phyloP scores from a whole-genome alignment of 345 rosid genomes.

The Nasturtium officinale region DNA sequence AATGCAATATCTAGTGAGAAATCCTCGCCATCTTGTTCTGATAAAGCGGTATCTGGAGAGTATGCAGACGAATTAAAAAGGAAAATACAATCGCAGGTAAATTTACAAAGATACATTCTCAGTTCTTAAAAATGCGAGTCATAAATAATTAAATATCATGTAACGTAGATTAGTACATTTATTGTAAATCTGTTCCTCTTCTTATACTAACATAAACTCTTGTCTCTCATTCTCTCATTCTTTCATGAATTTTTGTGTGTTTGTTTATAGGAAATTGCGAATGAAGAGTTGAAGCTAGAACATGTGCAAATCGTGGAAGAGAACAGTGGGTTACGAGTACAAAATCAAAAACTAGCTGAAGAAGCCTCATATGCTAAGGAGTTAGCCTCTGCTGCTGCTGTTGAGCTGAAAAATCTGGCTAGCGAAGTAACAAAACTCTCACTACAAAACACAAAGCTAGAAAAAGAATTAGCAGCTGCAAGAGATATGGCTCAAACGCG shows the following conservation, averaged over 20 bases:
- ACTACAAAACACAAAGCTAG: slow-evolving; percentile 75
- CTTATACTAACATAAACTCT: slow-evolving; percentile 3
- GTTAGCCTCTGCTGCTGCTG: slow-evolving; percentile 98
- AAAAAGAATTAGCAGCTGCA: slow-evolving; percentile 73
- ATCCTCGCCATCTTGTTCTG: slow-evolving; percentile 48
- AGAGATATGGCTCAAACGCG: slow-evolving; percentile 73
- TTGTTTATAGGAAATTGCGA: slow-evolving; percentile 68
- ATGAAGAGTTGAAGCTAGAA: slow-evolving; percentile 79
- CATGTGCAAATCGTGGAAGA: slow-evolving; percentile 87
- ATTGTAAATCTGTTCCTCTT: not conserved
- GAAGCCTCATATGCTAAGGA: slow-evolving; percentile 98
- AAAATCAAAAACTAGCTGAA: slow-evolving; percentile 89
- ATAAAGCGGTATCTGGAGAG: slow-evolving; percentile 51
- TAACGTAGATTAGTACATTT: slow-evolving; percentile 1
- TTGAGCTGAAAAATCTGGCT: slow-evolving; percentile 95
- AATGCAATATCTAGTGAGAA: slow-evolving; percentile 57
- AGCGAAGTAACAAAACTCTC: slow-evolving; percentile 90
- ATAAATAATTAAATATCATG: not conserved
- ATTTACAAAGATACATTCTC: slow-evolving; percentile 20
- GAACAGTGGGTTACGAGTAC: slow-evolving; percentile 81
- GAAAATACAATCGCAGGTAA: slow-evolving; percentile 86
- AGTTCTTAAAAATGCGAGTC: not conserved
- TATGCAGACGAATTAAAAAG: slow-evolving; percentile 65
- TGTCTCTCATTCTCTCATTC: slow-evolving; percentile 15
- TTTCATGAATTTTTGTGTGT: slow-evolving; percentile 23